Evolutionary conservation across 768 basidiomycete genomes (phyloP).

Genomic region (Austroboletus festivus): DNA sequence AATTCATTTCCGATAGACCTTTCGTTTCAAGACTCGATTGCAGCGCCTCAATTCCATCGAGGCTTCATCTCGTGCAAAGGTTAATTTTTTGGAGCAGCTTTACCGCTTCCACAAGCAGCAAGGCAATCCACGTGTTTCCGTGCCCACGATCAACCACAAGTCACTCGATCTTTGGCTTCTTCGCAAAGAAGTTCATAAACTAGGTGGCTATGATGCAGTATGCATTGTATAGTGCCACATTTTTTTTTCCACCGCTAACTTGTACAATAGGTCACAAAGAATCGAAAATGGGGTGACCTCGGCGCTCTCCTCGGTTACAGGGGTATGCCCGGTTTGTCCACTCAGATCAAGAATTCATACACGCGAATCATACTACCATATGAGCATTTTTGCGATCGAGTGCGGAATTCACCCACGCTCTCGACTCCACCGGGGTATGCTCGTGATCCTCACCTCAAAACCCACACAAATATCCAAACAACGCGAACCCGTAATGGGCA

Average conservation of each 20-base stretch:
- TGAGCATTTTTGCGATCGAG: conserved; percentile 82
- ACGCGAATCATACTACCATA: conserved; percentile 92
- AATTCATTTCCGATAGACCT: conserved; percentile 46
- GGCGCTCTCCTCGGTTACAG: conserved; percentile 81
- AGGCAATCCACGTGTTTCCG: conserved; percentile 84
- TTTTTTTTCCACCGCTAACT: conserved; percentile 28
- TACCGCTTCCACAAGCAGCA: conserved; percentile 97
- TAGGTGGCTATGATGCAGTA: conserved; percentile 88
- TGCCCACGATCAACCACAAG: conserved; percentile 92
- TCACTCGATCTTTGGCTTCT: conserved; percentile 92
- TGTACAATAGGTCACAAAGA: conserved; percentile 64
- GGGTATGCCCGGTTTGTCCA: conserved; percentile 76
- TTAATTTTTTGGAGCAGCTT: conserved; percentile 96
- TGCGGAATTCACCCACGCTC: conserved; percentile 57
- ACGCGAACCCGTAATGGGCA: conserved; percentile 37
- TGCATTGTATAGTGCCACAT: conserved; percentile 26
- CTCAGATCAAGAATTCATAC: conserved; percentile 89
- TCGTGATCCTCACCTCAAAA: conserved; percentile 52
- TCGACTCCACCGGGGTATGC: conserved; percentile 38
- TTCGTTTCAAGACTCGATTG: conserved; percentile 93
- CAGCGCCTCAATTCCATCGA: conserved; percentile 96
- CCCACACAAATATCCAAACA: conserved; percentile 48
- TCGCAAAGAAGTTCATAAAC: conserved; percentile 84
- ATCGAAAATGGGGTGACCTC: conserved; percentile 86
- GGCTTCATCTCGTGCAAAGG: conserved; percentile 91